Evolutionary conservation across 176 grass and related monocot species (phyloP).

Genomic region (Panicum miliaceum): DNA sequence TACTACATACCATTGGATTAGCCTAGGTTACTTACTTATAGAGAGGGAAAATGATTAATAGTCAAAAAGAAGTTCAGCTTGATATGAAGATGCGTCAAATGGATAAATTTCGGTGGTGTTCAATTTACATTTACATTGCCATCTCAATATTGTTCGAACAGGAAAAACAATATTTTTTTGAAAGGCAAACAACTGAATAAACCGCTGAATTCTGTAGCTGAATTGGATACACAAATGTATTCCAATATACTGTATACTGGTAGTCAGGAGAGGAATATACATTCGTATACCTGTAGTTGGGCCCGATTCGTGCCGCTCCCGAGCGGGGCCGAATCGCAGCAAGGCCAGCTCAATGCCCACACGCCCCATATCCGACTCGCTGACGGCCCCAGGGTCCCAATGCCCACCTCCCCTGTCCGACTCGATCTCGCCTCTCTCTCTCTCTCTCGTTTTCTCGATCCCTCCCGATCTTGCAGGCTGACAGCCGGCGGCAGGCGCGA

Average conservation of each 20-base stretch:
- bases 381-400: no score
- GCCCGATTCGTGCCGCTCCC: not conserved
- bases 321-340: no score
- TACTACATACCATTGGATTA: not conserved
- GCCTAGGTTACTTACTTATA: not conserved
- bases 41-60: not conserved
- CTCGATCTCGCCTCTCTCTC: not conserved
- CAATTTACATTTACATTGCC: not conserved
- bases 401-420: not conserved
- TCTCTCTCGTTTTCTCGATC: not conserved
- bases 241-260: no score
- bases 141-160: not conserved
- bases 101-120: not conserved
- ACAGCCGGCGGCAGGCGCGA: not conserved
- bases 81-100: not conserved
- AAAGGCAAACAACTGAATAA: no score
- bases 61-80: not conserved
- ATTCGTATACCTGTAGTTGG: not conserved
- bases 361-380: no score
- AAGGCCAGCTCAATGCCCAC: no score
- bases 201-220: no score
- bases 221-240: no score
- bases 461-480: not conserved
- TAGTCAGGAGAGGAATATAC: no score
- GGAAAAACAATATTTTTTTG: not conserved